Evolutionary conservation across 352 stramenopile species (phyloP).

Genomic region (Globisporangium cederbergense): DNA sequence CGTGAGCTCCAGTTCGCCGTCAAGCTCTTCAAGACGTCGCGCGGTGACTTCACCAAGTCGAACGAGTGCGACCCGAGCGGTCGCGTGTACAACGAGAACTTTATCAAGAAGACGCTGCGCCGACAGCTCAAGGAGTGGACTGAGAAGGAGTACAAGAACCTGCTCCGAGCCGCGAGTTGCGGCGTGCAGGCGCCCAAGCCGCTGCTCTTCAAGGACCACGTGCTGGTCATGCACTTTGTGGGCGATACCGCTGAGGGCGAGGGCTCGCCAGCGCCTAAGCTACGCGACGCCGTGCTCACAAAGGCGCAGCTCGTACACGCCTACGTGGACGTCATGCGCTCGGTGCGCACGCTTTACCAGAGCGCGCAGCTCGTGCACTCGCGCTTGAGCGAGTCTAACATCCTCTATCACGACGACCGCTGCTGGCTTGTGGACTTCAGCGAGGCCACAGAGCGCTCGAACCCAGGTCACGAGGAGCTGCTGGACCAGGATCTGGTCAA

Average conservation of each 20-base stretch:
- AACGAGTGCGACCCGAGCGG: slow-evolving; percentile 47
- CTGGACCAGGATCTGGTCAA: slow-evolving; percentile 62
- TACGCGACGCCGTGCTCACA: slow-evolving; percentile 48
- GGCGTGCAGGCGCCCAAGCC: slow-evolving; percentile 36
- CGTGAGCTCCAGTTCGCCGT: slow-evolving; percentile 28
- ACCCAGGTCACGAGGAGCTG: slow-evolving; percentile 47
- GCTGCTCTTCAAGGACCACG: slow-evolving; percentile 43
- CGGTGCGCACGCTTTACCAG: slow-evolving; percentile 47
- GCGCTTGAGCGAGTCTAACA: slow-evolving; percentile 53
- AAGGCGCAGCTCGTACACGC: slow-evolving; percentile 31
- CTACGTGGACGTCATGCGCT: slow-evolving; percentile 41
- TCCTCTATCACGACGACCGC: slow-evolving; percentile 59
- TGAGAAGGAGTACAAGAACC: slow-evolving; percentile 47
- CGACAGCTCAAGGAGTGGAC: slow-evolving; percentile 53
- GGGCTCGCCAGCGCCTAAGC: slow-evolving; percentile 24
- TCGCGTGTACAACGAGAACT: slow-evolving; percentile 46
- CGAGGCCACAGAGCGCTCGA: slow-evolving; percentile 60
- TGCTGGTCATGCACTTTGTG: slow-evolving; percentile 55
- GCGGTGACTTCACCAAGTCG: slow-evolving; percentile 44
- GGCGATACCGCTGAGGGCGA: slow-evolving; percentile 22
- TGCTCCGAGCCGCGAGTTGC: slow-evolving; percentile 28
- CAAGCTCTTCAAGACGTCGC: slow-evolving; percentile 76
- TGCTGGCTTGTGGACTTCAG: slow-evolving; percentile 88
- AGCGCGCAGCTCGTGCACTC: slow-evolving; percentile 55
- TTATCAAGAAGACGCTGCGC: slow-evolving; percentile 56